phyloP scores from a whole-genome alignment of 495 filamentous ascomycete genomes.

The Neurospora pannonica region DNA sequence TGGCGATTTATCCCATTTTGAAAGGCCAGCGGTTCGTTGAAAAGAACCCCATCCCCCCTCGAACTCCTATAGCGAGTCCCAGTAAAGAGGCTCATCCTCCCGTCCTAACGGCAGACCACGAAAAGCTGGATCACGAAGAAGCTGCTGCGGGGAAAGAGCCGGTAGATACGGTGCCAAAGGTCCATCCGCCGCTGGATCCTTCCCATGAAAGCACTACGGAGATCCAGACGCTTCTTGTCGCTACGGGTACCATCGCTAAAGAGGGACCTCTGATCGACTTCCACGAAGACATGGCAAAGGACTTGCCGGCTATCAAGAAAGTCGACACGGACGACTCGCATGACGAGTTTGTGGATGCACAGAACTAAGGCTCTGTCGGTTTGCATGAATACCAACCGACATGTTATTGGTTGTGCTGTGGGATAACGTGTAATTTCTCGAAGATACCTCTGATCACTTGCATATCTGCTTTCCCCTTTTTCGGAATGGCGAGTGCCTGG shows the following conservation, averaged over 20 bases:
- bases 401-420: neutral
- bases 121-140: neutral
- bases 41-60: conserved; percentile 31
- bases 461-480: neutral
- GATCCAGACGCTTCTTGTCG: conserved; percentile 28
- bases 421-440: neutral
- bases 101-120: neutral
- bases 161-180: neutral
- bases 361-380: conserved; percentile 5
- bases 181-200: conserved; percentile 11
- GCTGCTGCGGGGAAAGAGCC: neutral
- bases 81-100: conserved; percentile 18
- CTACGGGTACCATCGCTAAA: conserved; percentile 29
- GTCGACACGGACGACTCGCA: conserved; percentile 17
- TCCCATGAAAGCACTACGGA: conserved; percentile 24
- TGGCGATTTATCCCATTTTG: conserved; percentile 77
- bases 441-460: neutral
- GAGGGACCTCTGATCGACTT: conserved; percentile 40
- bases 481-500: neutral
- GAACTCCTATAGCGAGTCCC: conserved; percentile 10
- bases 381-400: neutral
- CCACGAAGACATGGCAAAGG: conserved; percentile 37
- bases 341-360: conserved; percentile 27
- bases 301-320: conserved; percentile 25
- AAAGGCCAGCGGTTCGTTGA: conserved; percentile 51